A percentile compares a stretch with the other conserved stretches of the same genome.
Conservation (phyloP, 331 rosid genomes). For the Erythrophleum ivorense region DNA sequence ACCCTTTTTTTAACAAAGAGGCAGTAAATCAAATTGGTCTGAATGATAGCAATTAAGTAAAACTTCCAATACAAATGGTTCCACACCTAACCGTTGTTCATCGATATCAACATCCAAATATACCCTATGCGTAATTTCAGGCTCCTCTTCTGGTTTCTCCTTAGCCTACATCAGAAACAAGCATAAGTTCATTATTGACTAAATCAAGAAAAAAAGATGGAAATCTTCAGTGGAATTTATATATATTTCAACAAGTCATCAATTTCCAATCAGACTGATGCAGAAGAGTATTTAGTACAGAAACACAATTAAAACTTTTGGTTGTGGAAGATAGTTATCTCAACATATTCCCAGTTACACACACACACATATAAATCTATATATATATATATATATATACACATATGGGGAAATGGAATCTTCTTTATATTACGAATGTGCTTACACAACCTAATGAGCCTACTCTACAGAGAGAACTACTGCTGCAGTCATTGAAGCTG, state of each 20-base stretch:
- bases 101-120: constrained; percentile 81
- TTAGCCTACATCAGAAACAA: constrained; percentile 49
- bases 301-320: not conserved
- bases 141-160: constrained; percentile 66
- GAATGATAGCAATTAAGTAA: not conserved
- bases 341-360: not conserved
- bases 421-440: not conserved
- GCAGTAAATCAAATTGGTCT: constrained; percentile 8
- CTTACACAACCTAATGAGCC: not conserved
- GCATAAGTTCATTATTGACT: constrained; percentile 20
- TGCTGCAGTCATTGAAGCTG: not conserved
- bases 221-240: not conserved
- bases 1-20: not conserved
- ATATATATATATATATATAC: too few species aligned
- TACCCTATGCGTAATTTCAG: constrained; percentile 78
- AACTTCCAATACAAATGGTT: not conserved
- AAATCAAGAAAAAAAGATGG: not conserved
- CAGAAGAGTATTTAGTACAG: not conserved
- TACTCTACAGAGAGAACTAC: not conserved
- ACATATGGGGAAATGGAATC: not conserved
- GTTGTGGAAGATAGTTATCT: not conserved
- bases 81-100: constrained; percentile 67
- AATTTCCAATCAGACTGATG: not conserved
- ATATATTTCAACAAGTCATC: not conserved
- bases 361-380: too few species aligned